A percentile compares a stretch with the other conserved stretches of the same genome.
Conservation (phyloP, 148 eudicot genomes). For the Vaccinium corymbosum region DNA sequence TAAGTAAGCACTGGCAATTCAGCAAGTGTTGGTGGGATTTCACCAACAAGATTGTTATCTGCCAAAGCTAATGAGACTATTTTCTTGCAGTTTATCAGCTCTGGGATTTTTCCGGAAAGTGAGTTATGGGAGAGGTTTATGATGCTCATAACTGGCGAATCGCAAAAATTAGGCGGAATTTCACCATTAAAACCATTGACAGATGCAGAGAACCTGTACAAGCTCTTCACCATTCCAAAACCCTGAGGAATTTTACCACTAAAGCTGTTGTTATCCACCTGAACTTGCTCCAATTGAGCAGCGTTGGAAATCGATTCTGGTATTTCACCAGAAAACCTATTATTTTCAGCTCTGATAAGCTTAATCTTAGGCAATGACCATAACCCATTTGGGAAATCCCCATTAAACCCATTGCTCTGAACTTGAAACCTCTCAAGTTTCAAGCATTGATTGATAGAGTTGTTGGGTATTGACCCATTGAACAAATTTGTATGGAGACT, state of each 20-base stretch:
- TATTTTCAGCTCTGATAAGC: conserved; percentile 85
- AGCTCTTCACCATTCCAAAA: conserved; percentile 60
- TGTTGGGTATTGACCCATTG: conserved; percentile 51
- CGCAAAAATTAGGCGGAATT: conserved; percentile 77
- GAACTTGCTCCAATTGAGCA: conserved; percentile 77
- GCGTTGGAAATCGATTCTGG: conserved; percentile 62
- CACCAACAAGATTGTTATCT: conserved; percentile 58
- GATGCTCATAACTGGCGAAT: conserved; percentile 90
- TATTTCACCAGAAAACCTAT: conserved; percentile 64
- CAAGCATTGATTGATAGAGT: conserved; percentile 45
- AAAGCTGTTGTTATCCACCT: conserved; percentile 89
- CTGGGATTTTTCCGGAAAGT: conserved; percentile 64
- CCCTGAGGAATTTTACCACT: conserved; percentile 61
- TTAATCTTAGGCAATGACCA: conserved; percentile 79
- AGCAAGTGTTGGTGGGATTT: conserved; percentile 68
- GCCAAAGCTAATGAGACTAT: conserved; percentile 75
- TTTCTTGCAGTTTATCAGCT: conserved; percentile 57
- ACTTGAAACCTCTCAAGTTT: conserved; percentile 72
- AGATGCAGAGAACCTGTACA: conserved; percentile 90
- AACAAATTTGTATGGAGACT: conserved; percentile 66
- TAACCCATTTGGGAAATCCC: conserved; percentile 62
- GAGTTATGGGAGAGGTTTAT: conserved; percentile 67
- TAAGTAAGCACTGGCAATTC: conserved; percentile 78
- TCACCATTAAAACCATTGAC: conserved; percentile 60
- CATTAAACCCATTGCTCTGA: conserved; percentile 73